Conservation (phyloP, 2,329 filamentous ascomycete species). For the Epicoccum nigrum region DNA sequence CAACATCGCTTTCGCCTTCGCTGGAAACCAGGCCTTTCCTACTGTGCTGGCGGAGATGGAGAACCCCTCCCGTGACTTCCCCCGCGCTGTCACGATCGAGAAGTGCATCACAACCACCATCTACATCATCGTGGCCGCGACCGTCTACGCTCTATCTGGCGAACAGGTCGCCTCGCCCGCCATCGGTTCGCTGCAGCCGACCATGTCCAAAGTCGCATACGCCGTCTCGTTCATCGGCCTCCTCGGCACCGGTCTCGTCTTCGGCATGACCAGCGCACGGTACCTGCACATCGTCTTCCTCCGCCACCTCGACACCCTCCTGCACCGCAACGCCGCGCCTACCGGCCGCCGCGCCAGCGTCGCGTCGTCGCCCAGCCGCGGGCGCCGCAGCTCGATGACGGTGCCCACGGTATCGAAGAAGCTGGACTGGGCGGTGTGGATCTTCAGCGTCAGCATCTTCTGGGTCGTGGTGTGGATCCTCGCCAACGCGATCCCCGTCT, state of each 20-base stretch:
- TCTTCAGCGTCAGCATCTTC: slow-evolving; percentile 32
- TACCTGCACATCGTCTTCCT: slow-evolving; percentile 34
- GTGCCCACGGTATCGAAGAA: slow-evolving; percentile 23
- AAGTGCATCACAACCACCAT: slow-evolving; percentile 30
- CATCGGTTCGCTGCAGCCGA: slow-evolving; percentile 27
- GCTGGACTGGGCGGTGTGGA: slow-evolving; percentile 29
- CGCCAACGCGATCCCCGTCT: slow-evolving; percentile 38
- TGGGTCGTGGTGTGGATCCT: slow-evolving; percentile 37
- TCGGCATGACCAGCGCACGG: slow-evolving; percentile 32
- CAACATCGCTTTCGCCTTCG: slow-evolving; percentile 37
- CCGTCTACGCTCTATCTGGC: slow-evolving; percentile 33
- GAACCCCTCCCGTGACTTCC: slow-evolving; percentile 34
- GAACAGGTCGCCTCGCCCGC: slow-evolving; percentile 36
- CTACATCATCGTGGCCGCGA: slow-evolving; percentile 30
- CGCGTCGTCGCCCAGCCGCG: slow-evolving; percentile 17
- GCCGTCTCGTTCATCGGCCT: slow-evolving; percentile 31
- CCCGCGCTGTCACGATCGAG: slow-evolving; percentile 34
- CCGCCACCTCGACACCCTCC: slow-evolving; percentile 22
- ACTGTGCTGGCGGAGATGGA: slow-evolving; percentile 38
- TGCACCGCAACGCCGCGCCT: slow-evolving; percentile 21
- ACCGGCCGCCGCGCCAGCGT: slow-evolving; percentile 4
- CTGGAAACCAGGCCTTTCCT: slow-evolving; percentile 38
- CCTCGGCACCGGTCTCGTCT: slow-evolving; percentile 33
- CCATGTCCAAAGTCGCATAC: slow-evolving; percentile 34
- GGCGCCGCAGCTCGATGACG: slow-evolving; percentile 24